A percentile compares a stretch with the other conserved stretches of the same genome.
Evolutionary conservation across 805 yeast genomes (phyloP).

Genomic region (Starmerella apicola): DNA sequence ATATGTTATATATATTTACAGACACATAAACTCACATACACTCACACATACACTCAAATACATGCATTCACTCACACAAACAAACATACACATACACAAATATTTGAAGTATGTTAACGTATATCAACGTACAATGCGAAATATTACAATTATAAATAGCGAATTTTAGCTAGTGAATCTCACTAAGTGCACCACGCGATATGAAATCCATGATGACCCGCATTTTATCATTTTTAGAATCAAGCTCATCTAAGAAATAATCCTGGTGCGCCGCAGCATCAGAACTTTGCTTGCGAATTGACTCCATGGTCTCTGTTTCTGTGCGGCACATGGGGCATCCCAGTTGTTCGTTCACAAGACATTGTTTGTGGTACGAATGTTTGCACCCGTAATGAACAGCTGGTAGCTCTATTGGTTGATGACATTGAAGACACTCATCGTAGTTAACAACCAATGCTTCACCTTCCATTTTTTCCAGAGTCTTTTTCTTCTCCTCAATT

Average conservation of each 20-base stretch:
- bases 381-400: conserved; percentile 72
- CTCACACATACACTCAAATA: no score
- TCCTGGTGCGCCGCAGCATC: conserved; percentile 52
- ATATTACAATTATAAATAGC: background rate
- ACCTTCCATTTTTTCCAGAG: conserved; percentile 39
- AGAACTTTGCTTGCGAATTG: conserved; percentile 46
- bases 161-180: background rate
- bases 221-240: conserved; percentile 46
- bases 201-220: conserved; percentile 67
- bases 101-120: no score
- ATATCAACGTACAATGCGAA: no score
- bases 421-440: conserved; percentile 54
- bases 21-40: no score
- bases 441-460: conserved; percentile 46
- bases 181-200: conserved; percentile 68
- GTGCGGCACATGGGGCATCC: conserved; percentile 67
- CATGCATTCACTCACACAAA: no score
- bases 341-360: conserved; percentile 33
- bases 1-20: no score
- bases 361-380: conserved; percentile 76
- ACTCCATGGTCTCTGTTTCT: conserved; percentile 54
- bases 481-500: conserved; percentile 40
- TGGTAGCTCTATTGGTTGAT: conserved; percentile 57
- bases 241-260: conserved; percentile 46
- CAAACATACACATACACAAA: no score